A percentile compares a stretch with the other conserved stretches of the same genome.
phyloP scores from a whole-genome alignment of 1,284 basidiomycete species.

The Ustilago esculenta region DNA sequence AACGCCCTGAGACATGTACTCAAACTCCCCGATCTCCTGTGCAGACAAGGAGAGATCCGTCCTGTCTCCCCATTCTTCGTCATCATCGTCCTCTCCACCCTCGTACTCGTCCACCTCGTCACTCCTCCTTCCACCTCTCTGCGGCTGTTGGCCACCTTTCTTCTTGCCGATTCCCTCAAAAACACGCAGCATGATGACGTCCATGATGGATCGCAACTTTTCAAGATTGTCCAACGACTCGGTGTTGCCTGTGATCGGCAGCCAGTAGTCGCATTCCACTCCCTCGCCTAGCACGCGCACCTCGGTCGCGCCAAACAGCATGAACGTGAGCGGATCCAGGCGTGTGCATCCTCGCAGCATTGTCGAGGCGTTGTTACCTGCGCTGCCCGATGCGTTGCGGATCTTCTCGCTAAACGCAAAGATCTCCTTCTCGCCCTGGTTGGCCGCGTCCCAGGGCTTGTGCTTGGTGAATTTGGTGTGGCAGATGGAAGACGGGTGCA shows the following conservation, averaged over 20 bases:
- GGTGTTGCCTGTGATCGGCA: conserved; percentile 80
- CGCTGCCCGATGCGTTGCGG: conserved; percentile 74
- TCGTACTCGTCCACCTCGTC: conserved; percentile 25
- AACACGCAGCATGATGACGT: conserved; percentile 86
- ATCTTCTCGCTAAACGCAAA: conserved; percentile 88
- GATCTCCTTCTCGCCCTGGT: conserved; percentile 74
- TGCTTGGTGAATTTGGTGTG: conserved; percentile 75
- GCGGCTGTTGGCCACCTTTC: conserved; percentile 1
- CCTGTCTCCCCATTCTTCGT: conserved; percentile 34
- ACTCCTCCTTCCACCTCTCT: not conserved
- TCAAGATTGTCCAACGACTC: conserved; percentile 84
- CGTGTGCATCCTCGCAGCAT: conserved; percentile 75
- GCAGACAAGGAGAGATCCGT: conserved; percentile 52
- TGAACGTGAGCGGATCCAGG: conserved; percentile 87
- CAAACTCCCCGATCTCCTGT: conserved; percentile 61
- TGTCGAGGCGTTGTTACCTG: conserved; percentile 72
- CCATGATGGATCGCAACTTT: conserved; percentile 82
- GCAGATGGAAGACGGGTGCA: conserved; percentile 89
- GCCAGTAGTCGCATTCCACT: conserved; percentile 85
- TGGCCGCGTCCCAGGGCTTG: conserved; percentile 68
- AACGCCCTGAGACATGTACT: conserved; percentile 52
- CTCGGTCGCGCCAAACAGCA: conserved; percentile 89
- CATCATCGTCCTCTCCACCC: conserved; percentile 27
- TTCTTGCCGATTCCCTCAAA: conserved; percentile 76
- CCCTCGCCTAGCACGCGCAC: conserved; percentile 70